phyloP scores from a whole-genome alignment of 2,329 filamentous ascomycete species.

The Fusarium chuoi region DNA sequence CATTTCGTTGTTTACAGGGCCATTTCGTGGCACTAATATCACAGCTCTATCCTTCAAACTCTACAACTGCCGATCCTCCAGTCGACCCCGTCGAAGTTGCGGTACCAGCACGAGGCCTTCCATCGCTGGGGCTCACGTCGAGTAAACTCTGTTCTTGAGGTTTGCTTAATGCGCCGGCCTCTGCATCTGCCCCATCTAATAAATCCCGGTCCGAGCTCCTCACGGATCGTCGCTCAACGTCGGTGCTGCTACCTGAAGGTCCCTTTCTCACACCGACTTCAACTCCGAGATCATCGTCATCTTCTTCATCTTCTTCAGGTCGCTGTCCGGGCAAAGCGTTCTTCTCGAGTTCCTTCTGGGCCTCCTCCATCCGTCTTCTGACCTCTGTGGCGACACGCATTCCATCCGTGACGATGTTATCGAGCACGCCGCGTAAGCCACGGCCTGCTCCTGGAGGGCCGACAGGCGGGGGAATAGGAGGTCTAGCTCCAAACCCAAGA shows the following conservation, averaged over 20 bases:
- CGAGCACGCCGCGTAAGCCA: conserved; percentile 89
- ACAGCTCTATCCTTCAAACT: conserved; percentile 53
- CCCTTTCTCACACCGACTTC: conserved; percentile 55
- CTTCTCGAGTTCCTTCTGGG: conserved; percentile 88
- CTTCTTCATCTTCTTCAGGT: conserved; percentile 78
- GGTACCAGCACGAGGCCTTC: conserved; percentile 42
- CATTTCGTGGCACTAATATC: background rate
- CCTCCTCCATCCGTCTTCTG: conserved; percentile 91
- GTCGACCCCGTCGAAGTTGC: conserved; percentile 45
- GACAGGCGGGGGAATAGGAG: conserved; percentile 51
- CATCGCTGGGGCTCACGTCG: conserved; percentile 46
- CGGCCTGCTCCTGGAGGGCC: conserved; percentile 65
- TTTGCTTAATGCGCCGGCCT: conserved; percentile 62
- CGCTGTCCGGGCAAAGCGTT: conserved; percentile 73
- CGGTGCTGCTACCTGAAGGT: conserved; percentile 54
- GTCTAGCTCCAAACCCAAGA: conserved; percentile 65
- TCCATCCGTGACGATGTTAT: conserved; percentile 97
- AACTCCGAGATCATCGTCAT: conserved; percentile 65
- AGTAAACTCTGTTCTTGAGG: conserved; percentile 49
- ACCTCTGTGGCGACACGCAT: conserved; percentile 97
- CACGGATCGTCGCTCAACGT: conserved; percentile 71
- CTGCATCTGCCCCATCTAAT: conserved; percentile 78
- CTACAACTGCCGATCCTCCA: conserved; percentile 52
- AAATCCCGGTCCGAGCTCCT: conserved; percentile 75
- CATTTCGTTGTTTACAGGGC: conserved; percentile 27